Percentiles rank a stretch among this genome's conserved stretches.
Evolutionary conservation across 1,139 yeast genomes (phyloP).

Genomic region (Taphrina wiesneri): DNA sequence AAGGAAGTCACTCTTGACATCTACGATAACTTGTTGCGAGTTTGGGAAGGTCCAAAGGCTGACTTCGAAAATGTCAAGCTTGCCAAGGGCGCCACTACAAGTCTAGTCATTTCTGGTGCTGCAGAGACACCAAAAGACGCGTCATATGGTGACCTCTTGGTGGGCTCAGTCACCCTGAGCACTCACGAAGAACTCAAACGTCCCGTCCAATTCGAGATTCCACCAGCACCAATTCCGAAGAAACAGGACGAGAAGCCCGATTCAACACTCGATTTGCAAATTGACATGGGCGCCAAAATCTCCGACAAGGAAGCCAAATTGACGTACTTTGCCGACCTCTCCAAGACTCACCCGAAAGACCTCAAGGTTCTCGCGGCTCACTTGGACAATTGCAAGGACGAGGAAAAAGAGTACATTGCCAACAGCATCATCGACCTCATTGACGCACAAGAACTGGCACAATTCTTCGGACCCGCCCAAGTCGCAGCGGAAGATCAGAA

Average conservation of each 20-base stretch:
- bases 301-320: slow-evolving; percentile 32
- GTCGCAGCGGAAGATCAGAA: neutral
- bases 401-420: slow-evolving; percentile 25
- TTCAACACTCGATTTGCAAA: slow-evolving; percentile 31
- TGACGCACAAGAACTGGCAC: slow-evolving; percentile 31
- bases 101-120: slow-evolving; percentile 32
- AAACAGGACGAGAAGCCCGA: slow-evolving; percentile 17
- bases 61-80: slow-evolving; percentile 27
- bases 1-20: slow-evolving; percentile 34
- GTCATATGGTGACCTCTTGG: slow-evolving; percentile 27
- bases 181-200: slow-evolving; percentile 10
- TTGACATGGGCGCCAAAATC: slow-evolving; percentile 33
- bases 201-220: slow-evolving; percentile 2
- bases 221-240: slow-evolving; percentile 25
- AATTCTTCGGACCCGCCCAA: slow-evolving; percentile 26
- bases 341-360: slow-evolving; percentile 30
- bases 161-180: slow-evolving; percentile 31
- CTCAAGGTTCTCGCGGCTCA: slow-evolving; percentile 32
- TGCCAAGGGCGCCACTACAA: slow-evolving; percentile 10
- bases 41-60: slow-evolving; percentile 32
- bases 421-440: slow-evolving; percentile 28
- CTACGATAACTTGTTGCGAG: slow-evolving; percentile 32
- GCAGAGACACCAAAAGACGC: slow-evolving; percentile 35
- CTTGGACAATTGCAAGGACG: slow-evolving; percentile 26
- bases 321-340: slow-evolving; percentile 25